Evolutionary conservation across 2,329 filamentous ascomycete genomes (phyloP), one percentile per base, ranked within the genome.

Genomic region (Phyllachora maydis): DNA sequence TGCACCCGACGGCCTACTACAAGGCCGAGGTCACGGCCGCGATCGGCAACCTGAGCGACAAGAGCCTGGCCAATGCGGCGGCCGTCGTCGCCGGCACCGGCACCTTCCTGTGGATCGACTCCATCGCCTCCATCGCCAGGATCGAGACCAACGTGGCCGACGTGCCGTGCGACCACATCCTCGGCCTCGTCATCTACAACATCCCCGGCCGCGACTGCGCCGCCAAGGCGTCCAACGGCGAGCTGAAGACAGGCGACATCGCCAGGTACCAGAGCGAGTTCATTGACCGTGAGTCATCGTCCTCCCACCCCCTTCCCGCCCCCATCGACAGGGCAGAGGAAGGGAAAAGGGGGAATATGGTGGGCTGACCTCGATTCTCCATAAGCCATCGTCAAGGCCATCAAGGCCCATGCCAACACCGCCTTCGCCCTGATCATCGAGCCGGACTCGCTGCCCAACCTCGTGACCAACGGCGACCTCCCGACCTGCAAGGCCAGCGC

Each of bases 161-260:
- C 22, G 41, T 45, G 4, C 43, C 47, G 14, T 50, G 47, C 40
- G 28, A 38, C 23, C 24, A 50, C 31, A 49, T 51, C 34, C 37
- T 50, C 23, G 47, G 47, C 27, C 36, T 70, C 25, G 65, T 72
- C 26, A 59, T 71, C 25, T 71, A 71, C 41, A 59, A 71, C 38
- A 46, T 71, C 8, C 66, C 66, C 21, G 64, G 68, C 34, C 59
- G 65, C 39, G 66, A 71, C 38, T 71, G 66, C 36, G 57, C 65
- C 9, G 66, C 66, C 23, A 49, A 62, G 34, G 65, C 65, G 9
- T 70, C 65, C 31, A 70, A 70, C 36, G 65, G 66, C 29, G 65
- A 71, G 41, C 56, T 65, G 21, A 45, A 50, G 11, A 59, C 68
- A 27, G 61, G 56, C 28, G 43, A 68, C 26, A 42, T 57, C 23